These are phyloP conservation scores for Adenanthera pavonina DNA, from an alignment of 306 rosid genomes.

Conservation along the genomic window DNA sequence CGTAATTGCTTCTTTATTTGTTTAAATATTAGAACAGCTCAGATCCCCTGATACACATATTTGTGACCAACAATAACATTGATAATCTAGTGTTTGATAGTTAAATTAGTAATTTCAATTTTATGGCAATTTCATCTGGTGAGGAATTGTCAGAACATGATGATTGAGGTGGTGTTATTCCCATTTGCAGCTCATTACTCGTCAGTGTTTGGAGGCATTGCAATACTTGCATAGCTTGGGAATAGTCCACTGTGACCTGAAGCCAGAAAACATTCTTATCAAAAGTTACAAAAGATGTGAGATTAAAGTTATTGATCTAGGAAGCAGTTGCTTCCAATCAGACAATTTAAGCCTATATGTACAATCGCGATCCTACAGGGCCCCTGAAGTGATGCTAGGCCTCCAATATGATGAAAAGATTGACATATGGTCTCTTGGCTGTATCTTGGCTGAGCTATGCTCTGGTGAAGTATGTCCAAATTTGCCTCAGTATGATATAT, in stretches of 20 bases:
- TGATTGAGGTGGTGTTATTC: slow-evolving; percentile 31
- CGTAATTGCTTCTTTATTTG: background rate
- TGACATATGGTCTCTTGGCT: slow-evolving; percentile 98
- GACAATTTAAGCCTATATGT: slow-evolving; percentile 94
- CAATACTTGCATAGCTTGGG: slow-evolving; percentile 90
- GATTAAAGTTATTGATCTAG: slow-evolving; percentile 95
- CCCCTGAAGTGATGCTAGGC: slow-evolving; percentile 99
- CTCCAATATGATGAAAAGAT: slow-evolving; percentile 90
- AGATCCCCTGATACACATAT: slow-evolving; percentile 1
- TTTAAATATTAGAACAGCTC: background rate
- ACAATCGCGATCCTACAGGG: slow-evolving; percentile 96
- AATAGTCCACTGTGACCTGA: slow-evolving; percentile 92
- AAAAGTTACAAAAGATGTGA: slow-evolving; percentile 89
- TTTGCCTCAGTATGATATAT: slow-evolving; percentile 32
- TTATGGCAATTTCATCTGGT: slow-evolving; percentile 29
- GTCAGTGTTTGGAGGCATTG: slow-evolving; percentile 93
- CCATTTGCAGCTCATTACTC: slow-evolving; percentile 72
- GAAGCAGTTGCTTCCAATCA: slow-evolving; percentile 92
- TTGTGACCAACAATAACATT: slow-evolving; percentile 12
- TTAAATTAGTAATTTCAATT: slow-evolving; percentile 26
- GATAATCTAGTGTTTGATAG: slow-evolving; percentile 4
- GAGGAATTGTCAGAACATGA: slow-evolving; percentile 33
- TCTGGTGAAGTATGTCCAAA: slow-evolving; percentile 87
- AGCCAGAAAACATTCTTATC: slow-evolving; percentile 93
- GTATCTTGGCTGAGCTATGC: slow-evolving; percentile 95